Conservation (phyloP, 805 yeast species). For the Candida verbasci region DNA sequence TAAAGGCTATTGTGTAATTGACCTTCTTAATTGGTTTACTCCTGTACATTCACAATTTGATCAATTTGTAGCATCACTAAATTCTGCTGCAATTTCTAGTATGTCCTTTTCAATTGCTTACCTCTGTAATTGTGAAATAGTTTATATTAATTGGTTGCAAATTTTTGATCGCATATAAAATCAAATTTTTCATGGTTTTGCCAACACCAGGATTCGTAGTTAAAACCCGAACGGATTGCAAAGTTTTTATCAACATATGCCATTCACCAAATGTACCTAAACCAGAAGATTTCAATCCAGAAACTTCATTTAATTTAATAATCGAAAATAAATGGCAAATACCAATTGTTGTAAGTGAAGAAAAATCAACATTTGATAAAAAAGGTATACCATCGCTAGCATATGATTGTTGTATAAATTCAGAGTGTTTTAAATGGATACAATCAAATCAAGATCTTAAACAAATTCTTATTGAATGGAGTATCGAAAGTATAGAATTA, state of each 20-base stretch:
- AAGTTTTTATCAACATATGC: slow-evolving; percentile 78
- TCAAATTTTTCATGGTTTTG: slow-evolving; percentile 14
- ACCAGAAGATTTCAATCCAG: slow-evolving; percentile 58
- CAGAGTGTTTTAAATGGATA: slow-evolving; percentile 59
- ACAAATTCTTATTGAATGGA: slow-evolving; percentile 74
- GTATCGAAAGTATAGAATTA: slow-evolving; percentile 73
- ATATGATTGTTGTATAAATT: slow-evolving; percentile 76
- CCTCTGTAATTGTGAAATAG: too few relatives aligned
- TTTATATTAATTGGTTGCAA: too few relatives aligned
- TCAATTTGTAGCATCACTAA: too few relatives aligned
- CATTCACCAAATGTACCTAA: slow-evolving; percentile 60
- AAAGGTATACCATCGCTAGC: slow-evolving; percentile 62
- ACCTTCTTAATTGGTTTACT: too few relatives aligned
- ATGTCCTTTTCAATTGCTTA: too few relatives aligned
- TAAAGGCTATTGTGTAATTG: too few relatives aligned
- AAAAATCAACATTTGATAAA: slow-evolving; percentile 59
- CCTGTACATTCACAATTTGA: too few relatives aligned
- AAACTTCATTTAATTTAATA: slow-evolving; percentile 55
- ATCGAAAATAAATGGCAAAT: slow-evolving; percentile 79
- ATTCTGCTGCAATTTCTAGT: too few relatives aligned
- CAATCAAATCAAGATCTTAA: slow-evolving; percentile 54
- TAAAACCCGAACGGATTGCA: slow-evolving; percentile 54
- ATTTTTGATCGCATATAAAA: slow-evolving; percentile 9
- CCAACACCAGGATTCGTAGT: slow-evolving; percentile 75
- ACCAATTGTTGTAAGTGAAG: slow-evolving; percentile 68